Base-by-base conservation (phyloP, 1,139 yeast species). In the Debaryomyces fabryi region DNA sequence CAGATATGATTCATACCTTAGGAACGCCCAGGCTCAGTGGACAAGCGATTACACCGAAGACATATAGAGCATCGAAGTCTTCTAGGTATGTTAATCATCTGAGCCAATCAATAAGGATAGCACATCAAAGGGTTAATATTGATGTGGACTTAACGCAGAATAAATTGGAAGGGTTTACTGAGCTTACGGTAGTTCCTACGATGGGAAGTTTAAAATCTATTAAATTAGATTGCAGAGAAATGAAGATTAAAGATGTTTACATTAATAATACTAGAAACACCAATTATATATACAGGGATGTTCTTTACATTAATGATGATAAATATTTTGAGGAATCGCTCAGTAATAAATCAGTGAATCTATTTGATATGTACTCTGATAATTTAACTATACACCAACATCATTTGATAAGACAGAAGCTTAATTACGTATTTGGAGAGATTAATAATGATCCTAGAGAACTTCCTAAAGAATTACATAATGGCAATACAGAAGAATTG, bases 161-260 rank as follows among this genome's bases (percentile, higher is more conserved):
- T 50, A 60, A 66, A 20, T 67, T 85, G 9, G 67, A 67, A n/a
- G 99, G 98, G 12, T 78, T 81, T 57, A 90, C 98, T 0, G 97
- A 91, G 62, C 70, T 93, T 33, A 86, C 95, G 1, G 73, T 92
- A 12, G 72, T 88, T 20, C 97, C 98, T 0, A 72, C 84, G 2
- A 82, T 85, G 16, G 79, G 82, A 9, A 65, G 73, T 1, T 68
- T 92, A 39, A 81, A 80, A 47, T 72, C 74, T 12, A 74, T 93
- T 29, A 80, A 81, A 48, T 71, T 93, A 47, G 98, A 93, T 64
- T 89, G 96, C 54, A 82, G 97, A 49, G 92, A 89, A 51, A 79
- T 90, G 69, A 72, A 71, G 42, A 81, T 92, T 37, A 76, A 77
- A 29, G 81, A 81, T 33, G 85, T 90, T 8, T 72, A 72, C 39